These are phyloP conservation scores for Prunus armeniaca DNA, from an alignment of 306 rosid genomes.

Conservation along the genomic window DNA sequence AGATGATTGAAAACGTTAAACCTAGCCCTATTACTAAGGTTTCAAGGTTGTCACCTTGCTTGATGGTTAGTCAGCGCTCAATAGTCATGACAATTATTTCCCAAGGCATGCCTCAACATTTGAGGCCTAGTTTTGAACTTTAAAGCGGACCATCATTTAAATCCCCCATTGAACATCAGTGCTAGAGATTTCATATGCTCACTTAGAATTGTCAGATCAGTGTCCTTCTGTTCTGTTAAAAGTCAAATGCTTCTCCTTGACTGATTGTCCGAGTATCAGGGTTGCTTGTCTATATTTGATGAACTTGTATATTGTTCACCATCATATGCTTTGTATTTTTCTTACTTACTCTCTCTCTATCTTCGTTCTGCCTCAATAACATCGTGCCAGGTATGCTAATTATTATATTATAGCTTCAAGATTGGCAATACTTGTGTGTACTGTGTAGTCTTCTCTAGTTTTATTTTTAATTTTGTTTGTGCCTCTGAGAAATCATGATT, in stretches of 20 bases:
- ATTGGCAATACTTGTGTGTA: background rate
- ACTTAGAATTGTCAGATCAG: too few relatives aligned
- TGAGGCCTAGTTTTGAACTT: background rate
- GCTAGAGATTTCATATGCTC: background rate
- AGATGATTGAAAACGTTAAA: background rate
- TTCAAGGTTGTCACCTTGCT: background rate
- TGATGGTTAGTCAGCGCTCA: background rate
- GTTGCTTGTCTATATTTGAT: background rate
- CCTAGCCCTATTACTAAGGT: background rate
- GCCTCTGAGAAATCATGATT: background rate
- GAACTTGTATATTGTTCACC: background rate
- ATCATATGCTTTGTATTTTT: background rate
- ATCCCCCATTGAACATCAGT: background rate
- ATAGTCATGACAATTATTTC: background rate
- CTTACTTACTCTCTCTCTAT: background rate
- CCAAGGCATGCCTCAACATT: background rate
- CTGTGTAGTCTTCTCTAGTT: background rate
- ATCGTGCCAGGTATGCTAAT: background rate
- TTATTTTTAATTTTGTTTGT: background rate
- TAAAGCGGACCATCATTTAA: background rate
- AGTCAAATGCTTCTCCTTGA: background rate
- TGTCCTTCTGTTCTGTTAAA: background rate
- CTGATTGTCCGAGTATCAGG: background rate
- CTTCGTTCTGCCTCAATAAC: background rate
- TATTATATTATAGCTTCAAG: background rate